These are phyloP conservation scores for Tirmania nivea DNA, from an alignment of 495 filamentous ascomycete genomes.

Conservation along the genomic window DNA sequence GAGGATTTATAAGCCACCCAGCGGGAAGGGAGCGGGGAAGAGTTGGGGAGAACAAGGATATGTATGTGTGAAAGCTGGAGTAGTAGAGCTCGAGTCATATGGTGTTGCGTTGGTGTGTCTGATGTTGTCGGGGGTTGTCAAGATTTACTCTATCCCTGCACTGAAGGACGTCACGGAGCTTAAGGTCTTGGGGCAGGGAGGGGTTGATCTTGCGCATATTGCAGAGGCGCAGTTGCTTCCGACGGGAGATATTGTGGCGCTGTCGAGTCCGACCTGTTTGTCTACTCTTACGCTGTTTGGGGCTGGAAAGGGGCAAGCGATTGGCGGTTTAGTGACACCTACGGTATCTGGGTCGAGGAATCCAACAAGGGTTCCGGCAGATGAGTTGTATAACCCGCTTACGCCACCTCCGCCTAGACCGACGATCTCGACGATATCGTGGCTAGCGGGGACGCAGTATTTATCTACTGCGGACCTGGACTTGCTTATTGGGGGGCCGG, in stretches of 20 bases:
- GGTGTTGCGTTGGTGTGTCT: constrained; percentile 62
- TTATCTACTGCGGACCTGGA: constrained; percentile 80
- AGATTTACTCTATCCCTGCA: constrained; percentile 64
- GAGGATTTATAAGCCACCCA: constrained; percentile 67
- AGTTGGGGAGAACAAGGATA: constrained; percentile 47
- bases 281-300: not conserved
- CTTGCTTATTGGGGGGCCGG: constrained; percentile 67
- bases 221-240: not conserved
- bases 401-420: constrained; percentile 54
- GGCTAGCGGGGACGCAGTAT: constrained; percentile 89
- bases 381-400: constrained; percentile 56
- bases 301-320: too few relatives aligned
- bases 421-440: constrained; percentile 89
- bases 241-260: not conserved
- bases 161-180: constrained; percentile 64
- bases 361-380: constrained; percentile 19
- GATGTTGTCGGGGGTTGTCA: constrained; percentile 55
- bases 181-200: constrained; percentile 39
- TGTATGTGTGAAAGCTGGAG: constrained; percentile 52
- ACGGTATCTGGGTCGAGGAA: too few relatives aligned
- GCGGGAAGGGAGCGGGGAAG: constrained; percentile 68
- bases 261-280: not conserved
- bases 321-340: too few relatives aligned
- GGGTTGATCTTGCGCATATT: not conserved
- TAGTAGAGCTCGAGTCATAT: constrained; percentile 47